These are phyloP conservation scores for Cystobasidium onofrii DNA, from an alignment of 768 basidiomycete genomes.

Conservation along the genomic window DNA sequence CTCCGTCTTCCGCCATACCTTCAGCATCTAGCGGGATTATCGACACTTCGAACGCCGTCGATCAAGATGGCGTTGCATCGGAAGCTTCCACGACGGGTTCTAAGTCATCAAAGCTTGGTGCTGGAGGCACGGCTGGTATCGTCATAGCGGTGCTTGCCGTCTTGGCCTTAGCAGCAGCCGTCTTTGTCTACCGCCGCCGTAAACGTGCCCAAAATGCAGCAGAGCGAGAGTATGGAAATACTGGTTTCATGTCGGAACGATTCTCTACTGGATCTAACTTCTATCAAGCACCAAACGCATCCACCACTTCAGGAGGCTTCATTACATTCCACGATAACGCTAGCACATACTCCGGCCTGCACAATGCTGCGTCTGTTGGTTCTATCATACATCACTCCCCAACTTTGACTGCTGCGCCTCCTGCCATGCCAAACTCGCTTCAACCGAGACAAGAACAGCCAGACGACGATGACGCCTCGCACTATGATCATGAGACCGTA, in stretches of 20 bases:
- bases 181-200: neutral
- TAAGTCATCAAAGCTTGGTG: neutral
- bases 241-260: neutral
- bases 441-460: constrained; percentile 4
- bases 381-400: neutral
- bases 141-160: neutral
- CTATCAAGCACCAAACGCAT: neutral
- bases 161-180: neutral
- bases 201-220: neutral
- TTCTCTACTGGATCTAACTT: neutral
- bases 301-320: constrained; percentile 7
- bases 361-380: neutral
- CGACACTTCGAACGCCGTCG: neutral
- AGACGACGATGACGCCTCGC: constrained; percentile 29
- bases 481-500: constrained; percentile 7
- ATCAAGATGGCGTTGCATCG: neutral
- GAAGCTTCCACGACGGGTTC: neutral
- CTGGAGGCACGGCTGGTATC: constrained; percentile 14
- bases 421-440: neutral
- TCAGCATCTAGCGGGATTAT: neutral
- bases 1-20: neutral
- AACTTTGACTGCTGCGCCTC: neutral
- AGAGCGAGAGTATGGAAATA: neutral
- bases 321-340: constrained; percentile 21
- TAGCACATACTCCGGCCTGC: neutral